Conservation (phyloP, 345 rosid species). For the Salix brachista region DNA sequence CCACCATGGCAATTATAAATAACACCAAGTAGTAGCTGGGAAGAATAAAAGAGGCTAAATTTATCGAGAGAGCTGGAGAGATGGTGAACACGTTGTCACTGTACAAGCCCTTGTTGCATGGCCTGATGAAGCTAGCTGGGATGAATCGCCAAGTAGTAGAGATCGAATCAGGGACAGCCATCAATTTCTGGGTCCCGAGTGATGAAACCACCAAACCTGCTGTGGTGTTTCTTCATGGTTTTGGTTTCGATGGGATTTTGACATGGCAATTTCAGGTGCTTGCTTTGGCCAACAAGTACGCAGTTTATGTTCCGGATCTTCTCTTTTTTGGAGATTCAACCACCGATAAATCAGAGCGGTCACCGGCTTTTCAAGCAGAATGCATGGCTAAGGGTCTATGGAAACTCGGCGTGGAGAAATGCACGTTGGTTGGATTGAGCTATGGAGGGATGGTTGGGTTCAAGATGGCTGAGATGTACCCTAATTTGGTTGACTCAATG, state of each 20-base stretch:
- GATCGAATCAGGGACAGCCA: constrained; percentile 9
- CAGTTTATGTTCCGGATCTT: constrained; percentile 46
- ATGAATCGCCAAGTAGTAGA: constrained; percentile 3
- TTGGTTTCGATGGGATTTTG: constrained; percentile 26
- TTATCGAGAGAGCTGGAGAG: background rate
- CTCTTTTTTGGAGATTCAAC: constrained; percentile 44
- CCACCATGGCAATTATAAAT: no score
- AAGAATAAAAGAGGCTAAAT: background rate
- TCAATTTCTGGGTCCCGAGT: constrained; percentile 21
- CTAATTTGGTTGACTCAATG: constrained; percentile 40
- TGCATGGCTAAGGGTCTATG: constrained; percentile 34
- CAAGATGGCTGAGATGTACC: constrained; percentile 38
- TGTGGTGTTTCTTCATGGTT: constrained; percentile 43
- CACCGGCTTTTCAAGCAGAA: constrained; percentile 42
- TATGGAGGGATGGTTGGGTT: constrained; percentile 47
- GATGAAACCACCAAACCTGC: constrained; percentile 6
- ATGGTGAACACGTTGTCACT: background rate
- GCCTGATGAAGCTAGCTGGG: constrained; percentile 1
- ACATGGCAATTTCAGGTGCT: constrained; percentile 45
- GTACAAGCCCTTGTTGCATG: background rate
- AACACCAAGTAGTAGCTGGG: background rate
- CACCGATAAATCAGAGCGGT: constrained; percentile 23
- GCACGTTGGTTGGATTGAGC: constrained; percentile 40
- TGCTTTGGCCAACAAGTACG: constrained; percentile 25
- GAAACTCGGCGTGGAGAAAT: constrained; percentile 37